Evolutionary conservation across 129 eudicot genomes (phyloP), one percentile per base, ranked within the genome.

Genomic region (Artemisia argyi): DNA sequence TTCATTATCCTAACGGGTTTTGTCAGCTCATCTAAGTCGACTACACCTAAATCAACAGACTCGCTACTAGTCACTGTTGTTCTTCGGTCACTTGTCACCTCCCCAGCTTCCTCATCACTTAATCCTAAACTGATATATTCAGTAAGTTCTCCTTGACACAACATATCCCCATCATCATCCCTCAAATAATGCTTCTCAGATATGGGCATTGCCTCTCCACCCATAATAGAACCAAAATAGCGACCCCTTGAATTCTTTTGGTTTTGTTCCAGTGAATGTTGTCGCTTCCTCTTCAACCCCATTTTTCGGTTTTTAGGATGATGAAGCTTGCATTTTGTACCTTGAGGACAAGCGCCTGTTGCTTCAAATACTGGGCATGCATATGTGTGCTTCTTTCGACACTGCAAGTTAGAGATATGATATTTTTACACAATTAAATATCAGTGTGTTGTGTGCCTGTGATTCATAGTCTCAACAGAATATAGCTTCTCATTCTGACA

Each of bases 361-460:
- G 92, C 97, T 90, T 94, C 97, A 79, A 78, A 94, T 52, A 18
- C 84, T 50, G 98, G 98, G 75, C 97, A 94, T 65, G 86, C 90
- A 72, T 90, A 90, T 35, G 96, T 90, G 83, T 94, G 98, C 89
- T 94, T 94, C 93, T 90, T 94, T 85, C 80, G 97, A 78, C 98
- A 94, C 98, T 94, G 98, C 96, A 90, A 83, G 80, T 85, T 65
- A 67, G 82, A 78, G 81, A 86, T 72, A 72, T 67, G 74, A 87
- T 84, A 62, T 83, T 84, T 60, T 82, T 80, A 81, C 91, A 77
- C 62, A 81, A 56, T 75, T 81, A 39, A 77, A 69, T 72, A 69
- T 79, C 61, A 26, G 91, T 87, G 87, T 62, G 81, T 76, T 82
- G 92, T 81, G 84, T 39, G 46, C 10, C 0, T 39, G 46, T 39